phyloP scores from a whole-genome alignment of 2,329 filamentous ascomycete genomes.

The Penicillium glabrum region DNA sequence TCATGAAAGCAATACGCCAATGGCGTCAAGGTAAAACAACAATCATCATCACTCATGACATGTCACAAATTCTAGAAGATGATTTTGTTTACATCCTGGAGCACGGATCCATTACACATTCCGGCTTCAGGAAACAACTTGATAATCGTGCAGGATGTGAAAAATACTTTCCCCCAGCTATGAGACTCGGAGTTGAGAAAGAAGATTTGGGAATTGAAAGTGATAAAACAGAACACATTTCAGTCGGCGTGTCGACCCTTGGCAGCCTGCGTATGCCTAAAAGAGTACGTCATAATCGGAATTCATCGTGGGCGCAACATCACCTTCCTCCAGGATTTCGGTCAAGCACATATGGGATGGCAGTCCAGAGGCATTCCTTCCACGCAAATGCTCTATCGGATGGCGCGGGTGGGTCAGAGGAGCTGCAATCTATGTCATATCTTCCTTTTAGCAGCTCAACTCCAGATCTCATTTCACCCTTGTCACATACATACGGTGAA shows the following conservation, averaged over 20 bases:
- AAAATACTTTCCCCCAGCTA: conserved; percentile 16
- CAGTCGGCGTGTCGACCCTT: neutral
- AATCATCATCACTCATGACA: conserved; percentile 89
- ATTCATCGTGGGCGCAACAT: conserved; percentile 11
- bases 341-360: conserved; percentile 7
- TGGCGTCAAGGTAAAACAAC: conserved; percentile 85
- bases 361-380: neutral
- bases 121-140: conserved; percentile 64
- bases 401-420: no score
- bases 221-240: neutral
- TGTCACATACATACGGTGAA: neutral
- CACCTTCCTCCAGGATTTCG: conserved; percentile 13
- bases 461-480: neutral
- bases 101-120: conserved; percentile 64
- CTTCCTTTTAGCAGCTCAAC: neutral
- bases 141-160: conserved; percentile 33
- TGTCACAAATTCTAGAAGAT: conserved; percentile 67
- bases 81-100: conserved; percentile 84
- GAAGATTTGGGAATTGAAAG: neutral
- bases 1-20: conserved; percentile 72
- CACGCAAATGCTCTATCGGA: neutral
- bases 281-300: conserved; percentile 1
- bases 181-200: neutral
- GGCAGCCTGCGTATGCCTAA: neutral
- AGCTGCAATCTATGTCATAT: neutral